phyloP scores from a whole-genome alignment of 345 rosid species.

The Euphorbia pulcherrima region DNA sequence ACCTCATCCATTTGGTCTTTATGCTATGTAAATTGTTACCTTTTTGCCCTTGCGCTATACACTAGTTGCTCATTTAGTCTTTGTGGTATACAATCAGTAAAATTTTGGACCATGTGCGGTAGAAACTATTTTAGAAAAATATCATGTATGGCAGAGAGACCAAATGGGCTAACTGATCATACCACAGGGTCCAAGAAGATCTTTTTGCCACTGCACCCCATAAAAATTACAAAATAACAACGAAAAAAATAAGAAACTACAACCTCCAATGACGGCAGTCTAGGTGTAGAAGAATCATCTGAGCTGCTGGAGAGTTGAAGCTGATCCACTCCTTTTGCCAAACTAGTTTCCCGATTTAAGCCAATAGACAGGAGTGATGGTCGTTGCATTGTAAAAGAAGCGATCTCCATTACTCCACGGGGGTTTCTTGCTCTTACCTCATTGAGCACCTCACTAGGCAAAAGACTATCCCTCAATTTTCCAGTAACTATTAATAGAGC shows the following conservation, averaged over 20 bases:
- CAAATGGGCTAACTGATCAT: too few species aligned
- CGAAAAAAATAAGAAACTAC: slow-evolving; percentile 15
- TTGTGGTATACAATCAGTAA: too few species aligned
- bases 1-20: too few species aligned
- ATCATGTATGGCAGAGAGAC: too few species aligned
- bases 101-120: too few species aligned
- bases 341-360: slow-evolving; percentile 20
- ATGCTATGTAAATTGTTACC: too few species aligned
- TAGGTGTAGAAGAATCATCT: slow-evolving; percentile 18
- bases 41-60: too few species aligned
- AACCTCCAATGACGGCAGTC: slow-evolving; percentile 33
- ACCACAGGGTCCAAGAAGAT: too few species aligned
- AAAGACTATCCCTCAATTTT: slow-evolving; percentile 35
- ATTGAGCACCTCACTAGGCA: slow-evolving; percentile 32
- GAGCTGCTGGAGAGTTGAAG: slow-evolving; percentile 27
- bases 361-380: slow-evolving; percentile 15
- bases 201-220: too few species aligned
- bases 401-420: slow-evolving; percentile 22
- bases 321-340: slow-evolving; percentile 27
- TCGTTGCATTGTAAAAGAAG: slow-evolving; percentile 20
- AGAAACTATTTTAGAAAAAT: too few species aligned
- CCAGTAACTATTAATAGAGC: slow-evolving; percentile 38
- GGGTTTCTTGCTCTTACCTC: slow-evolving; percentile 23
- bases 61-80: too few species aligned
- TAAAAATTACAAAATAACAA: background rate